Conservation (phyloP, 768 basidiomycete genomes). For the Rhodotorula paludigena region DNA sequence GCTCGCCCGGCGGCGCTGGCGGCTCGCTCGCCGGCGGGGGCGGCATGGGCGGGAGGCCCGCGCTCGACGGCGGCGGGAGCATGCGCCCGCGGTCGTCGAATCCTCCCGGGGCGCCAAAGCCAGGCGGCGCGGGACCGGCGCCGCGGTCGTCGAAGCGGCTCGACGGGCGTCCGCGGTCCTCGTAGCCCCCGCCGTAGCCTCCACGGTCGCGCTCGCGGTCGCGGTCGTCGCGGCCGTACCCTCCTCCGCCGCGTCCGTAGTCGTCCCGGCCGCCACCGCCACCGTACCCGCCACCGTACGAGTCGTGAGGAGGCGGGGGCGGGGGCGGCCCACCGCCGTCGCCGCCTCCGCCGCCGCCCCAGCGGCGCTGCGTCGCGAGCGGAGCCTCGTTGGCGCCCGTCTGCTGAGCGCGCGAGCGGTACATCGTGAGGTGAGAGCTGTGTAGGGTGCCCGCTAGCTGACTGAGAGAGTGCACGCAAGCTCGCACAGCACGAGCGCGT, state of each 20-base stretch:
- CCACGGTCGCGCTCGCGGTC: neutral
- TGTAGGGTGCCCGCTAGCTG: neutral
- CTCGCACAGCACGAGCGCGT: no score
- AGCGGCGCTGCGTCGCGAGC: slow-evolving; percentile 29
- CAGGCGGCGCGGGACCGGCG: slow-evolving; percentile 4
- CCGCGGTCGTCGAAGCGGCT: slow-evolving; percentile 30
- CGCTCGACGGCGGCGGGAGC: slow-evolving; percentile 10
- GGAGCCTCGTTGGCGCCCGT: slow-evolving; percentile 38
- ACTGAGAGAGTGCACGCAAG: no score
- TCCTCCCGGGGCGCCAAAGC: neutral
- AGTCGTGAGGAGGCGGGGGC: slow-evolving; percentile 1
- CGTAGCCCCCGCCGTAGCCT: slow-evolving; percentile 12
- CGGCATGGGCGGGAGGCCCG: slow-evolving; percentile 17
- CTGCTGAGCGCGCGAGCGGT: slow-evolving; percentile 22
- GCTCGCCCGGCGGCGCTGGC: slow-evolving; percentile 50
- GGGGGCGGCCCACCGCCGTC: slow-evolving; percentile 2
- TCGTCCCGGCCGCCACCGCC: neutral
- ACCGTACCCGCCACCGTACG: slow-evolving; percentile 1
- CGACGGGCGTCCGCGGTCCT: slow-evolving; percentile 20
- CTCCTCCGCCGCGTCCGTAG: neutral
- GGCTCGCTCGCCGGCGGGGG: neutral
- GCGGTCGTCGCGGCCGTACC: neutral
- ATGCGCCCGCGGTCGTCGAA: slow-evolving; percentile 9
- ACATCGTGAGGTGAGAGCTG: slow-evolving; percentile 18
- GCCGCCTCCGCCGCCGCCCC: slow-evolving; percentile 36